phyloP scores from a whole-genome alignment of 805 yeast genomes.

The Lipomyces kockii region DNA sequence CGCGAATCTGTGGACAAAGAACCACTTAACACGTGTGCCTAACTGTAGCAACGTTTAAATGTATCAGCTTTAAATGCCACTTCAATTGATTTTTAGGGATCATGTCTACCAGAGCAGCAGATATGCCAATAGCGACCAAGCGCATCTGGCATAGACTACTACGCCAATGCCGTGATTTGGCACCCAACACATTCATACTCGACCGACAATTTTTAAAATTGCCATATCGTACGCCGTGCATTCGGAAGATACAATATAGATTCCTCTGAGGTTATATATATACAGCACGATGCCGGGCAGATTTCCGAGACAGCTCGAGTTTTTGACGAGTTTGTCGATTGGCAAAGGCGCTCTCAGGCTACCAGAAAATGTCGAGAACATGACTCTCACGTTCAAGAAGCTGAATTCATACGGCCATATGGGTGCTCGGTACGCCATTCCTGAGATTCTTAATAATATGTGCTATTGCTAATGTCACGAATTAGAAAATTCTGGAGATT shows the following conservation, averaged over 20 bases:
- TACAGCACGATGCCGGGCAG: slow-evolving; percentile 13
- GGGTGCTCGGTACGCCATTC: slow-evolving; percentile 30
- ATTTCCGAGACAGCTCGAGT: slow-evolving; percentile 11
- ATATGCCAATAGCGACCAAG: no score
- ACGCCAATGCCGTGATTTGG: no score
- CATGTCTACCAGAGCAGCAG: no score
- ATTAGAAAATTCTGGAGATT: slow-evolving; percentile 71
- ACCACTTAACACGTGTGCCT: no score
- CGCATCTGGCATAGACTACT: no score
- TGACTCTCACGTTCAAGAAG: slow-evolving; percentile 26
- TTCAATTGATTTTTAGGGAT: no score
- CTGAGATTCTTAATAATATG: background rate
- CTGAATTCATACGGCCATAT: slow-evolving; percentile 31
- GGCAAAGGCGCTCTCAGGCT: slow-evolving; percentile 24
- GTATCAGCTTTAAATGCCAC: no score
- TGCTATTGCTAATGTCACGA: background rate
- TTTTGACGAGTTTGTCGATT: slow-evolving; percentile 10
- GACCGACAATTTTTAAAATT: no score
- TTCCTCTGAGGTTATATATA: background rate
- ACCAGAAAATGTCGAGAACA: slow-evolving; percentile 12
- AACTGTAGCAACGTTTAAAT: no score
- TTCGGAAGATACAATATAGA: no score
- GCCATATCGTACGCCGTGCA: no score
- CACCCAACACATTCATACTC: no score
- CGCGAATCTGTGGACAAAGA: background rate